phyloP scores from a whole-genome alignment of 2,329 filamentous ascomycete genomes.

The Leptodontidium sp. region DNA sequence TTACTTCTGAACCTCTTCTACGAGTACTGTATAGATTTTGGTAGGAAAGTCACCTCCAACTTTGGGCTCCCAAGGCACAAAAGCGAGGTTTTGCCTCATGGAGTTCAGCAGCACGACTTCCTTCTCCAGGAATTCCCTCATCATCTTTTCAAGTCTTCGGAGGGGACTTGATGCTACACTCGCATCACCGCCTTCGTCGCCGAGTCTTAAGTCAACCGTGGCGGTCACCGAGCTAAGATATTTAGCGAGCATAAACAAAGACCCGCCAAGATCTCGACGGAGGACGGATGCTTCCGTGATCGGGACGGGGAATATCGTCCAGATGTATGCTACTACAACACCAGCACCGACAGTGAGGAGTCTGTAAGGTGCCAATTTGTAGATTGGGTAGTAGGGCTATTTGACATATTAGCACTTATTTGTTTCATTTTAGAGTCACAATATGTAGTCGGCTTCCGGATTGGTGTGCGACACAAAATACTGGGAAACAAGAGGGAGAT shows the following conservation, averaged over 20 bases:
- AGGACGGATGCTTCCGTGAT: slow-evolving; percentile 74
- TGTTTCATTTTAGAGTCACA: not conserved
- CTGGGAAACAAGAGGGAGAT: not conserved
- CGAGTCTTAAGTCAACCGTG: slow-evolving; percentile 59
- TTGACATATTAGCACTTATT: not conserved
- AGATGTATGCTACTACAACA: slow-evolving; percentile 74
- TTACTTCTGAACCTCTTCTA: slow-evolving; percentile 36
- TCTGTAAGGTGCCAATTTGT: slow-evolving; percentile 73
- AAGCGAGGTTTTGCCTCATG: slow-evolving; percentile 66
- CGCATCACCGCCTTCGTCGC: slow-evolving; percentile 56
- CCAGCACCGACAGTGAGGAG: slow-evolving; percentile 71
- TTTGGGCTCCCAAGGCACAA: slow-evolving; percentile 72
- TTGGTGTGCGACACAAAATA: not conserved
- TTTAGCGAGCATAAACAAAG: slow-evolving; percentile 75
- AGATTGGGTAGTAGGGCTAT: slow-evolving; percentile 69
- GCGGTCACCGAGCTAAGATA: slow-evolving; percentile 76
- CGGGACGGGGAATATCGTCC: slow-evolving; percentile 77
- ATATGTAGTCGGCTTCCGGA: too few relatives aligned
- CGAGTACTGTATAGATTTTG: slow-evolving; percentile 25
- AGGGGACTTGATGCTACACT: slow-evolving; percentile 32
- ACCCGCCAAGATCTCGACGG: slow-evolving; percentile 69
- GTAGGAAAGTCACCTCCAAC: slow-evolving; percentile 74
- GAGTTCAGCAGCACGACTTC: slow-evolving; percentile 68
- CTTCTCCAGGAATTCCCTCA: slow-evolving; percentile 63
- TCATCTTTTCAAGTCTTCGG: slow-evolving; percentile 31